Conservation (phyloP, 2,329 filamentous ascomycete genomes). For the Aphanocladium album region DNA sequence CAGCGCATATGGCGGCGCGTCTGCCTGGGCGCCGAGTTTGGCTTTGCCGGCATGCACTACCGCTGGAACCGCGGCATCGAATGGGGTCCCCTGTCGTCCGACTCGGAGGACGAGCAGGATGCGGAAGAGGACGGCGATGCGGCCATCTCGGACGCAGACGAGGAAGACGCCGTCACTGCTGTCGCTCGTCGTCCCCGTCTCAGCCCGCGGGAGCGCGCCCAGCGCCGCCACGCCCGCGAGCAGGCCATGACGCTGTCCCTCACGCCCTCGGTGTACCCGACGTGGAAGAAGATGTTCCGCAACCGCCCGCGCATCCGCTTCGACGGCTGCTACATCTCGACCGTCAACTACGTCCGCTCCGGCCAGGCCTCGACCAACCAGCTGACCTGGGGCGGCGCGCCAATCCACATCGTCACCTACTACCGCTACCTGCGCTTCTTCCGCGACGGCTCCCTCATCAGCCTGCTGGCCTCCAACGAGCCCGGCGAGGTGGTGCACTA, state of each 20-base stretch:
- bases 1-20: conserved; percentile 81
- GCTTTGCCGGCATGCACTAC: conserved; percentile 81
- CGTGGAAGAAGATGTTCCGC: conserved; percentile 70
- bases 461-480: conserved; percentile 73
- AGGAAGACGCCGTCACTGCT: conserved; percentile 24
- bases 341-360: conserved; percentile 86
- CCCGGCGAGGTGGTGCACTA: conserved; percentile 84
- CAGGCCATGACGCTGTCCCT: conserved; percentile 36
- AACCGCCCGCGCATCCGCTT: conserved; percentile 81
- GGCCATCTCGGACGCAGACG: conserved; percentile 20
- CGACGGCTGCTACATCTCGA: conserved; percentile 94
- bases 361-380: conserved; percentile 68
- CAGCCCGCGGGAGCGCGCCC: conserved; percentile 32
- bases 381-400: conserved; percentile 65
- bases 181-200: conserved; percentile 19
- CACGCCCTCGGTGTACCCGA: conserved; percentile 40
- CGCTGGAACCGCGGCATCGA: conserved; percentile 60
- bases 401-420: conserved; percentile 94
- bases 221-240: conserved; percentile 28
- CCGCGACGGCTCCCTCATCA: conserved; percentile 79
- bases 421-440: conserved; percentile 96
- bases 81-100: conserved; percentile 43
- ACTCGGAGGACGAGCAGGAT: conserved; percentile 18
- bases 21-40: conserved; percentile 65
- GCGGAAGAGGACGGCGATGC: conserved; percentile 25